Evolutionary conservation across 106 monocot species (phyloP).

Genomic region (Vanilla planifolia): DNA sequence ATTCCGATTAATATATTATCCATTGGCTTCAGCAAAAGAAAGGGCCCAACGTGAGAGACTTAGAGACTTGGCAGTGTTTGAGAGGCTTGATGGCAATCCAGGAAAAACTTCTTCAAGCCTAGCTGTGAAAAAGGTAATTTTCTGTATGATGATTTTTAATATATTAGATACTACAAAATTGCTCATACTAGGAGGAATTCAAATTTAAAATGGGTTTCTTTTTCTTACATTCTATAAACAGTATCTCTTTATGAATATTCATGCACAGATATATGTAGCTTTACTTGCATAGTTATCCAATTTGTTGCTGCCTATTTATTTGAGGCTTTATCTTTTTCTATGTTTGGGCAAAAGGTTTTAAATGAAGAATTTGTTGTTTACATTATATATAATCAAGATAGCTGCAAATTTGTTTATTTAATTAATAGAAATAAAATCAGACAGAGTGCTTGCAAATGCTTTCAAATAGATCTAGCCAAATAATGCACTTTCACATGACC

Average conservation of each 20-base stretch:
- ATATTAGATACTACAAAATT: not conserved
- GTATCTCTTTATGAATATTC: not conserved
- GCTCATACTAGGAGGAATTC: not conserved
- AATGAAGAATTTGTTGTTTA: too few relatives aligned
- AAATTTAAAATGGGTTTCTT: not conserved
- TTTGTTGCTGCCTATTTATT: conserved; percentile 1
- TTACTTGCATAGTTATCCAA: too few relatives aligned
- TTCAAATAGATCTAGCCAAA: too few relatives aligned
- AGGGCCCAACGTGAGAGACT: conserved; percentile 72
- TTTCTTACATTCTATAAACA: too few relatives aligned
- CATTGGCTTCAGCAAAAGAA: conserved; percentile 53
- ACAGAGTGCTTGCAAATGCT: too few relatives aligned
- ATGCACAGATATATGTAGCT: not conserved
- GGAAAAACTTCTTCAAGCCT: conserved; percentile 54
- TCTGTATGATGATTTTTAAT: not conserved
- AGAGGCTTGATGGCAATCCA: conserved; percentile 78
- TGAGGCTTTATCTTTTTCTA: not conserved
- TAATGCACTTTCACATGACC: too few relatives aligned
- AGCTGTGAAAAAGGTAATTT: conserved; percentile 88
- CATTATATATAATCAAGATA: too few relatives aligned
- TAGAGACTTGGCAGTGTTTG: conserved; percentile 82
- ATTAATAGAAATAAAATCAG: too few relatives aligned
- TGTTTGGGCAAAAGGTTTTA: too few relatives aligned
- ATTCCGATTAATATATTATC: conserved; percentile 5
- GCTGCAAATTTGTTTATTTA: too few relatives aligned